Evolutionary conservation across 2,329 filamentous ascomycete species (phyloP).

Genomic region (Neurospora crassa): DNA sequence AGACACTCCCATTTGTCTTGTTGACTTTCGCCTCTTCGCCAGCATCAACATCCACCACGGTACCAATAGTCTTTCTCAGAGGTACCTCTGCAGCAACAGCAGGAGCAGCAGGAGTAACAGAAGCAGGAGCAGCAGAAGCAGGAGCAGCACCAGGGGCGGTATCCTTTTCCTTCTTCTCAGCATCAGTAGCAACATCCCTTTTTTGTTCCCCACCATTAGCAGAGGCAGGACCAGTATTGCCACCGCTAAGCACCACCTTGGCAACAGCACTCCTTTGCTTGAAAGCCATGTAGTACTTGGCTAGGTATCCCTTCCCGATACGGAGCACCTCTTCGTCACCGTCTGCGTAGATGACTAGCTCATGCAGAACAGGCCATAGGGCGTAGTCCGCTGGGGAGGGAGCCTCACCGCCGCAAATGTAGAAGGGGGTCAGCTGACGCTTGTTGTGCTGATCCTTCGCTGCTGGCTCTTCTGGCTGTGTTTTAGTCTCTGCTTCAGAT

Average conservation of each 20-base stretch:
- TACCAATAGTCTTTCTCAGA: too few species aligned
- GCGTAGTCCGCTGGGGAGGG: constrained; percentile 44
- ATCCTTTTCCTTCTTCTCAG: too few species aligned
- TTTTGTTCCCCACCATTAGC: neutral
- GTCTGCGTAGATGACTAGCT: constrained; percentile 24
- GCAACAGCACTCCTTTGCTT: constrained; percentile 7
- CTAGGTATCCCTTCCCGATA: neutral
- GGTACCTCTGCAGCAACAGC: too few species aligned
- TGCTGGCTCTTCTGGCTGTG: too few species aligned
- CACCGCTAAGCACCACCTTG: constrained; percentile 16
- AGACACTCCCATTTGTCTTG: too few species aligned
- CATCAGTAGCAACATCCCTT: neutral
- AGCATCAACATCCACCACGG: too few species aligned
- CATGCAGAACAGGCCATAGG: constrained; percentile 45
- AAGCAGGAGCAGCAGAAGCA: too few species aligned
- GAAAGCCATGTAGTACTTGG: constrained; percentile 2
- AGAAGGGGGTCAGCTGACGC: constrained; percentile 21
- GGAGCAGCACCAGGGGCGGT: too few species aligned
- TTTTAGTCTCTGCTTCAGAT: neutral
- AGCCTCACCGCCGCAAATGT: constrained; percentile 32
- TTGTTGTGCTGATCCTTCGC: constrained; percentile 3
- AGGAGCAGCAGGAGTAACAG: too few species aligned
- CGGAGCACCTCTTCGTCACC: constrained; percentile 23
- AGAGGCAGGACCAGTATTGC: neutral
- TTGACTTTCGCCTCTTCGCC: too few species aligned